Percentiles rank a stretch among this genome's conserved stretches.
Conservation (phyloP, 2,329 filamentous ascomycete species). For the Ophiostoma piceae region DNA sequence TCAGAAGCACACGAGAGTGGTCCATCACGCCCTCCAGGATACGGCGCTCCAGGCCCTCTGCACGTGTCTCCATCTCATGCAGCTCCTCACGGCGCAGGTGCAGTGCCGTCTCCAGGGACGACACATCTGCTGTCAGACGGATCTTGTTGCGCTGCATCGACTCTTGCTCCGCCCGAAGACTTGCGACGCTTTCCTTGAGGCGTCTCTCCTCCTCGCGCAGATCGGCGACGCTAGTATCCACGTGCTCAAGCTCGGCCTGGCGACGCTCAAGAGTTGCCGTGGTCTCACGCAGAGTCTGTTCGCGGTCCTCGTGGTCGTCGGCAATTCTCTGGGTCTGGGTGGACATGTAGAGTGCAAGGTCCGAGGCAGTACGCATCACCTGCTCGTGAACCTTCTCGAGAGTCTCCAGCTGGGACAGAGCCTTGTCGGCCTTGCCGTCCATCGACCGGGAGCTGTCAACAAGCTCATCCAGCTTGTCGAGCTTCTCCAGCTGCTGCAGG, state of each 20-base stretch:
- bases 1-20: constrained; percentile 84
- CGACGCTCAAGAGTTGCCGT: constrained; percentile 74
- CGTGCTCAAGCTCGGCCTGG: constrained; percentile 58
- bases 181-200: constrained; percentile 52
- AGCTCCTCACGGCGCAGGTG: constrained; percentile 86
- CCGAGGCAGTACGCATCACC: constrained; percentile 75
- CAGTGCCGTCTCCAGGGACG: constrained; percentile 84
- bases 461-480: constrained; percentile 54
- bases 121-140: constrained; percentile 76
- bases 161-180: constrained; percentile 65
- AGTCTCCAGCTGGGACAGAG: constrained; percentile 69
- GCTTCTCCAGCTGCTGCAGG: constrained; percentile 37
- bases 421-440: constrained; percentile 50
- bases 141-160: constrained; percentile 72
- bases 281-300: constrained; percentile 74
- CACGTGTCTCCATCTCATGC: constrained; percentile 81
- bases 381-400: constrained; percentile 86
- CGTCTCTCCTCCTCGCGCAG: constrained; percentile 47
- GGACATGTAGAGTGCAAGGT: constrained; percentile 77
- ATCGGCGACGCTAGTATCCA: constrained; percentile 50
- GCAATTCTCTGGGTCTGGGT: constrained; percentile 68
- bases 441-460: constrained; percentile 55
- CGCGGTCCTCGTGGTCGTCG: constrained; percentile 72
- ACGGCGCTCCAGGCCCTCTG: constrained; percentile 81
- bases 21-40: constrained; percentile 96